A percentile compares a stretch with the other conserved stretches of the same genome.
Conservation (phyloP, 2,329 filamentous ascomycete species). For the Incumbomyces lentus region DNA sequence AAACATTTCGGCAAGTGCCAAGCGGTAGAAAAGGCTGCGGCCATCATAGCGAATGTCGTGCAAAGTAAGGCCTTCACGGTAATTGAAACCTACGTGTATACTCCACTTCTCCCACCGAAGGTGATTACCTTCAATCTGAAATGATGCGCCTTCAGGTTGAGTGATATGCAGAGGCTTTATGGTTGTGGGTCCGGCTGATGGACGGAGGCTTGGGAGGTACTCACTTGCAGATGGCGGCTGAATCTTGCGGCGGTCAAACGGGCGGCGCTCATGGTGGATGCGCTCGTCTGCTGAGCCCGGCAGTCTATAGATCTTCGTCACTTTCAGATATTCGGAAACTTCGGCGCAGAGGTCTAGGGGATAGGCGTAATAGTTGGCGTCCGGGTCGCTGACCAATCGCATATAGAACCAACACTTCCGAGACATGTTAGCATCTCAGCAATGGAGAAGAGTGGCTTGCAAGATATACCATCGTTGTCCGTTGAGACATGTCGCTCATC, state of each 20-base stretch:
- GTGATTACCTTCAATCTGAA: constrained; percentile 23
- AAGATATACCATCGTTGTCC: constrained; percentile 38
- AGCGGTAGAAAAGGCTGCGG: constrained; percentile 32
- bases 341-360: constrained; percentile 46
- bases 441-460: neutral
- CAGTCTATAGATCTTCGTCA: constrained; percentile 42
- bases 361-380: constrained; percentile 50
- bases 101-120: constrained; percentile 36
- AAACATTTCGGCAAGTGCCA: constrained; percentile 36
- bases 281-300: constrained; percentile 32
- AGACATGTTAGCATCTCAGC: neutral
- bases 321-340: constrained; percentile 39
- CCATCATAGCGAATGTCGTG: constrained; percentile 33
- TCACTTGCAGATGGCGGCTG: constrained; percentile 25
- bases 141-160: constrained; percentile 29
- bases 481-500: constrained; percentile 39
- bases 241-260: constrained; percentile 35
- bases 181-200: constrained; percentile 13
- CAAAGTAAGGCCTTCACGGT: constrained; percentile 34
- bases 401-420: constrained; percentile 31
- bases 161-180: constrained; percentile 29
- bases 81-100: constrained; percentile 36
- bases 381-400: constrained; percentile 31
- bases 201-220: constrained; percentile 26
- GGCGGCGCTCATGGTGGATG: constrained; percentile 27